These are phyloP conservation scores for Alternaria arborescens DNA, from an alignment of 2,329 filamentous ascomycete genomes.

Conservation along the genomic window DNA sequence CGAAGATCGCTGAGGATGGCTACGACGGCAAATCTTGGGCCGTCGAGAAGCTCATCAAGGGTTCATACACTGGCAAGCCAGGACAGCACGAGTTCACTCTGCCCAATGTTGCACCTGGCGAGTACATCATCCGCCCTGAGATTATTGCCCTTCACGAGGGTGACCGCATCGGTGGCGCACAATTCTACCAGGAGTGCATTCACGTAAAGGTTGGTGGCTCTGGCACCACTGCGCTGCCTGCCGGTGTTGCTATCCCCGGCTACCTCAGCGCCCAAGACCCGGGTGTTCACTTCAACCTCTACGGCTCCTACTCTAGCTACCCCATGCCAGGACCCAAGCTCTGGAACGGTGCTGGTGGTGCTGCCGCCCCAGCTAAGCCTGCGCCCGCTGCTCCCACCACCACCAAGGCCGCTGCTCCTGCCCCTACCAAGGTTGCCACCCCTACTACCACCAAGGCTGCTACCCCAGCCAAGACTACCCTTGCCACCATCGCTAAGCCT, in stretches of 20 bases:
- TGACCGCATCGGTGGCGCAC: conserved; percentile 48
- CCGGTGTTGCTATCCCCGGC: conserved; percentile 58
- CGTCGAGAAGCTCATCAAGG: conserved; percentile 49
- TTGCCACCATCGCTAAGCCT: conserved; percentile 33
- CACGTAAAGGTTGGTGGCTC: conserved; percentile 52
- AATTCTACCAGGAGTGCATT: conserved; percentile 57
- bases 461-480: conserved; percentile 27
- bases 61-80: conserved; percentile 41
- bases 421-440: conserved; percentile 6
- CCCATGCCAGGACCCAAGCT: conserved; percentile 45
- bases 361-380: conserved; percentile 19
- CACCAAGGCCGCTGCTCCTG: conserved; percentile 15
- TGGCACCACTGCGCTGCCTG: conserved; percentile 45
- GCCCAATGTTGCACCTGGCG: conserved; percentile 51
- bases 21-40: conserved; percentile 50
- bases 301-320: conserved; percentile 49
- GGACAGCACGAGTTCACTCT: conserved; percentile 55
- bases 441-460: conserved; percentile 14
- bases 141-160: conserved; percentile 58
- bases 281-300: conserved; percentile 56
- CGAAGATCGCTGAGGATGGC: conserved; percentile 55
- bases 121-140: conserved; percentile 56
- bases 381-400: conserved; percentile 19
- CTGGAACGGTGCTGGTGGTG: conserved; percentile 41
- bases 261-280: conserved; percentile 51